Evolutionary conservation across 164 flowering plant species (phyloP), one percentile per base, ranked within the genome.

Genomic region (Nelumbo lutea): DNA sequence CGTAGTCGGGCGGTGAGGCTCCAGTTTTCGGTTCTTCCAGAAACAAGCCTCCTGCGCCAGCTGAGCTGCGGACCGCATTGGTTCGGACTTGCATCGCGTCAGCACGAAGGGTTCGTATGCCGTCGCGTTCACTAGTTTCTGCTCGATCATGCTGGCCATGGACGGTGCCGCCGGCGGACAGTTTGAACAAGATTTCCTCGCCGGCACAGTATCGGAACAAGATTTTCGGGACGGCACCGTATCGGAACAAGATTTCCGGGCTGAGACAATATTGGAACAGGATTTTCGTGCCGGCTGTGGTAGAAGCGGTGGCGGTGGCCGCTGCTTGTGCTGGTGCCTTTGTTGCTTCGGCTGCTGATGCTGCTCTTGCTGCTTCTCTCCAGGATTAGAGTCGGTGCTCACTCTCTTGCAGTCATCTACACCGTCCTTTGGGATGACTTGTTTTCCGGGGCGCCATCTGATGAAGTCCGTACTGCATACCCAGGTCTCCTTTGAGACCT

Each of bases 401-500:
- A 66, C 50, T 45, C 81, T 68, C 80, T 77, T 76, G 41, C 70
- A 55, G 46, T 77, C 79, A 41, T 75, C 80, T 45, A 65, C 68
- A 10, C 67, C 76, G 71, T 73, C 60, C 56, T 58, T 65, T 40
- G 52, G 55, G 42, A 59, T 38, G 51, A 55, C 64, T 66, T 64
- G 53, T 48, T 72, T 74, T 48, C 77, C 81, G 51, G 92, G 93
- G 5, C 80, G 77, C 74, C 85, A 79, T 59, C 87, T 66, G 75
- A 88, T 72, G 88, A 92, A 92, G 69, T 95, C 99, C 1, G 89
- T 83, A 42, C 87, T 85, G 76, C 96, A 87, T 2, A 93, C 96
- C 99, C 98, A 96, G 0, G 98, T 96, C 71, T 96, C 99, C 76
- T 86, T 88, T 14, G 96, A 88, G 9, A 96, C 98, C 77, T 96